A percentile compares a stretch with the other conserved stretches of the same genome.
phyloP scores from a whole-genome alignment of 148 eudicot genomes.

The Rhododendron griersonianum region DNA sequence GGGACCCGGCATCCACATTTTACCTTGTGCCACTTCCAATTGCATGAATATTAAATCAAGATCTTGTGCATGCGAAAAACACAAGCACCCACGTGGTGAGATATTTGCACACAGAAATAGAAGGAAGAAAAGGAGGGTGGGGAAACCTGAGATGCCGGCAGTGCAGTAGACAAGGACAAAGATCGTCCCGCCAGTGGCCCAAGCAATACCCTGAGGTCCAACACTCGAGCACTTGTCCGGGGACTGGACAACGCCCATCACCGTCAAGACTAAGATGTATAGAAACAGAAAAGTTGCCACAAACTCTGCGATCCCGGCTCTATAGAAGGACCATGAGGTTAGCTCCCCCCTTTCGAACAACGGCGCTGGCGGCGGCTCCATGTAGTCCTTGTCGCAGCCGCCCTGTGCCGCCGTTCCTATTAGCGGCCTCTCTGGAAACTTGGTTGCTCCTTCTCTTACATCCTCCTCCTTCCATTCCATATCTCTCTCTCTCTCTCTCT shows the following conservation, averaged over 20 bases:
- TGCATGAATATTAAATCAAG: too few species aligned
- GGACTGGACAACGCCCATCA: constrained; percentile 35
- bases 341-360: constrained; percentile 46
- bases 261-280: constrained; percentile 41
- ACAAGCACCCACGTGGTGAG: not conserved
- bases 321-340: constrained; percentile 25
- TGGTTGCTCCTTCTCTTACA: constrained; percentile 22
- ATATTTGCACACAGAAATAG: not conserved
- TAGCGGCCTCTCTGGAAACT: constrained; percentile 19
- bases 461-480: constrained; percentile 18
- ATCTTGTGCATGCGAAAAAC: not conserved
- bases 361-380: constrained; percentile 49
- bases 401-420: constrained; percentile 23
- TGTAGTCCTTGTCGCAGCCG: constrained; percentile 17
- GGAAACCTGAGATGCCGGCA: constrained; percentile 48
- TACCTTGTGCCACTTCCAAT: too few species aligned
- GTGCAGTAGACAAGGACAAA: constrained; percentile 34
- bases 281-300: constrained; percentile 42
- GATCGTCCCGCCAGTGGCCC: constrained; percentile 45
- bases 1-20: too few species aligned
- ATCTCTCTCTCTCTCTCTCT: not conserved
- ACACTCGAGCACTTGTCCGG: constrained; percentile 33
- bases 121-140: not conserved
- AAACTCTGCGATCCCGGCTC: not conserved
- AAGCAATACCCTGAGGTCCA: constrained; percentile 54